These are phyloP conservation scores for Diaporthe citrichinensis DNA, from an alignment of 2,329 filamentous ascomycete genomes.

Conservation along the genomic window DNA sequence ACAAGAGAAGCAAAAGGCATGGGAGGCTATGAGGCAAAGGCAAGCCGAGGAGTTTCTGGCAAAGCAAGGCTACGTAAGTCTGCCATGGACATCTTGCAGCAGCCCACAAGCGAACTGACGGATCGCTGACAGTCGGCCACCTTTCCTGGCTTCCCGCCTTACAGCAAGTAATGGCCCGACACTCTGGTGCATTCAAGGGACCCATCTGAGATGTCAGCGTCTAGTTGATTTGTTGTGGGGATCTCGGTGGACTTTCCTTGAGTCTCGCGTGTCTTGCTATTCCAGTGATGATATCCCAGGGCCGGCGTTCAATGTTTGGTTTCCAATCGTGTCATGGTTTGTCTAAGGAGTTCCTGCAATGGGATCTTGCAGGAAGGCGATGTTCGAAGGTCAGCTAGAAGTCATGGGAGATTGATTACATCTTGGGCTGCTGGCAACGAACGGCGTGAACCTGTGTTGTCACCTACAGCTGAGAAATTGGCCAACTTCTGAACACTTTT, in stretches of 20 bases:
- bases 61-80: constrained; percentile 38
- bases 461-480: background rate
- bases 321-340: background rate
- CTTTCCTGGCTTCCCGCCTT: constrained; percentile 25
- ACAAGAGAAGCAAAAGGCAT: constrained; percentile 32
- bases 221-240: background rate
- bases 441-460: background rate
- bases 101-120: background rate
- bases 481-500: background rate
- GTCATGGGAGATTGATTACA: background rate
- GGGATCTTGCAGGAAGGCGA: background rate
- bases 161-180: constrained; percentile 11
- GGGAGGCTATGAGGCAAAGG: constrained; percentile 32
- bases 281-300: constrained; percentile 10
- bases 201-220: background rate
- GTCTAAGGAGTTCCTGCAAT: background rate
- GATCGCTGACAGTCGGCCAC: constrained; percentile 10
- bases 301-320: background rate
- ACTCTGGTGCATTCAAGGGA: constrained; percentile 25
- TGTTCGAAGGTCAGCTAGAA: background rate
- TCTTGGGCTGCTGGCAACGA: background rate
- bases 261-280: background rate
- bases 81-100: constrained; percentile 4
- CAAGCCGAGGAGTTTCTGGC: constrained; percentile 35
- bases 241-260: background rate